Evolutionary conservation across 371 early-diverging fungal genomes (phyloP).

Genomic region (Apophysomyces elegans): DNA sequence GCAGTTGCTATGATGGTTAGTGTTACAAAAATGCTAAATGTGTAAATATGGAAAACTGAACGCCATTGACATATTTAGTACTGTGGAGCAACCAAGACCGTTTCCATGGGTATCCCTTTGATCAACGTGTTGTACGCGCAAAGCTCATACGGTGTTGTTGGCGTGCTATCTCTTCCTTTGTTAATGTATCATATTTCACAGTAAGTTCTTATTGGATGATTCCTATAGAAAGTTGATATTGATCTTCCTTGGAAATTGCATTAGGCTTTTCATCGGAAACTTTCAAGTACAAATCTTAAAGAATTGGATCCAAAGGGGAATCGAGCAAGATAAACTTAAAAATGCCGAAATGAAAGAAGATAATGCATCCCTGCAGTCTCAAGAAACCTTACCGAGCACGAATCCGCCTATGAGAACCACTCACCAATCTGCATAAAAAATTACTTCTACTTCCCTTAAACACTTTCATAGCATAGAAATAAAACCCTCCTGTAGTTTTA

Average conservation of each 20-base stretch:
- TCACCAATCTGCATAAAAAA: too few species aligned
- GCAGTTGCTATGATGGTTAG: conserved; percentile 61
- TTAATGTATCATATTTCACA: conserved; percentile 78
- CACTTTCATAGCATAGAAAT: too few species aligned
- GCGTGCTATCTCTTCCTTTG: conserved; percentile 68
- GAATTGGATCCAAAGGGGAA: conserved; percentile 55
- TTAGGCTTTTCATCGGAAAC: conserved; percentile 64
- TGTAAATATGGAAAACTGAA: neutral
- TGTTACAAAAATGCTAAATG: neutral
- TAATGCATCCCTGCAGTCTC: neutral
- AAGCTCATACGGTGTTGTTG: conserved; percentile 52
- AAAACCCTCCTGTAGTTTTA: too few species aligned
- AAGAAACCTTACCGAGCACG: neutral
- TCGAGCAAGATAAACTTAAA: neutral
- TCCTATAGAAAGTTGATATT: neutral
- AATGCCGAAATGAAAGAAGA: neutral
- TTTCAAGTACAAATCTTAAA: conserved; percentile 62
- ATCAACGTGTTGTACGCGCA: conserved; percentile 70
- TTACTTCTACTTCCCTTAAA: too few species aligned
- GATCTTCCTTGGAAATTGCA: too few species aligned
- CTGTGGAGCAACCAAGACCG: conserved; percentile 78
- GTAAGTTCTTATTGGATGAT: conserved; percentile 36
- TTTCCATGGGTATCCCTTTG: conserved; percentile 78
- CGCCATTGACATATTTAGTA: conserved; percentile 28
- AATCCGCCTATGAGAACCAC: too few species aligned